Evolutionary conservation across 2,329 filamentous ascomycete genomes (phyloP).

Genomic region (Colletotrichum tropicicola): DNA sequence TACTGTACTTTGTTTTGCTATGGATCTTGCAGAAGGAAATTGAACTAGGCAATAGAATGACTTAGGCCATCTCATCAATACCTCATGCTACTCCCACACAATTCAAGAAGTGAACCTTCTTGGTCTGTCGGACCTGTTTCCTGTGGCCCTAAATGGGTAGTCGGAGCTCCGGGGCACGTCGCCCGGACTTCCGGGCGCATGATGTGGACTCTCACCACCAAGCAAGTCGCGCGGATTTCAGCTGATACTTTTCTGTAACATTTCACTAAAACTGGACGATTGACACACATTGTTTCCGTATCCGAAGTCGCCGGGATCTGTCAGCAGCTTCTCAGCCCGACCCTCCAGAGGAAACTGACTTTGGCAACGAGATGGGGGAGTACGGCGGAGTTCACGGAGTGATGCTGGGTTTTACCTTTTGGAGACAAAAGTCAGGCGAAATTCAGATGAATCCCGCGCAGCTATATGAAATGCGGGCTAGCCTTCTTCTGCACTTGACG

Average conservation of each 20-base stretch:
- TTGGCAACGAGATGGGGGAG: neutral
- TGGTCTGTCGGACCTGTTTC: no score
- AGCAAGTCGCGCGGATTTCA: neutral
- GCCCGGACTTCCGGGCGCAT: neutral
- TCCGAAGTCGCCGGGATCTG: no score
- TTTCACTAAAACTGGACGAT: neutral
- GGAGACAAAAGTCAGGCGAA: neutral
- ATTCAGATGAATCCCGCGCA: neutral
- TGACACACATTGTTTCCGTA: no score
- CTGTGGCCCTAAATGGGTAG: no score
- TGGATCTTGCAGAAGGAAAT: no score
- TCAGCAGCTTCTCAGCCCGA: neutral
- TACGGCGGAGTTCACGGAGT: neutral
- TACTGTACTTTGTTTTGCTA: no score
- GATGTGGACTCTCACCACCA: neutral
- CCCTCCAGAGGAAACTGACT: neutral
- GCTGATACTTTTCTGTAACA: neutral
- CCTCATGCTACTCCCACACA: no score
- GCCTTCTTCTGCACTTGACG: rapidly evolving
- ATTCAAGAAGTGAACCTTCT: no score
- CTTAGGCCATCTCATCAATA: no score
- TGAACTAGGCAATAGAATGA: no score
- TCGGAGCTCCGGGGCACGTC: neutral
- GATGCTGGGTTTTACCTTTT: neutral
- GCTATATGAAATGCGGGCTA: neutral